Percentiles rank a stretch among this genome's conserved stretches.
These are phyloP conservation scores for Trichoderma atrobrunneum DNA, from an alignment of 2,329 filamentous ascomycete genomes.

Conservation along the genomic window DNA sequence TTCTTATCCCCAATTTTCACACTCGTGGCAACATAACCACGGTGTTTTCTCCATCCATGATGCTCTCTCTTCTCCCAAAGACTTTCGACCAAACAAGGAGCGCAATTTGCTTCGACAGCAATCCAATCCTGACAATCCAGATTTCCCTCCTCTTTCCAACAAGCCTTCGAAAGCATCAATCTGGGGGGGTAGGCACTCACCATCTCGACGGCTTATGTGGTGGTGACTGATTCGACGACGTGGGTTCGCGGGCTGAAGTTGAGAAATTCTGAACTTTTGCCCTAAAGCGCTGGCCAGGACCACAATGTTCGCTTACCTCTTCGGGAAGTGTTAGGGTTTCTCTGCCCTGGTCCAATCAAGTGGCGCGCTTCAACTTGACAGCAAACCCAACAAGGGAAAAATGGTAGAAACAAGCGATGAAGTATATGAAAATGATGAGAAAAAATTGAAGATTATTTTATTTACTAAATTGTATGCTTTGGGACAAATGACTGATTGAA, in stretches of 20 bases:
- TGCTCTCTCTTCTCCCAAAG: not conserved
- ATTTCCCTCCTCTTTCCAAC: slow-evolving; percentile 3
- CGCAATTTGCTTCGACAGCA: not conserved
- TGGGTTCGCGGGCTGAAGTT: slow-evolving; percentile 47
- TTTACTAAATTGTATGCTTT: not conserved
- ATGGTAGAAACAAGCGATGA: not conserved
- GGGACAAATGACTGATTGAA: not conserved
- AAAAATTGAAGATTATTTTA: not conserved
- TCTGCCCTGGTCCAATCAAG: slow-evolving; percentile 35
- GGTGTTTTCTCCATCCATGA: not conserved
- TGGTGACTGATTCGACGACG: slow-evolving; percentile 54
- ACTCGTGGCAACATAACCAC: not conserved
- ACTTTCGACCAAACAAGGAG: not conserved
- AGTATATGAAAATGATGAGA: not conserved
- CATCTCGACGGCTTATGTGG: slow-evolving; percentile 55
- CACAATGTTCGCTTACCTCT: slow-evolving; percentile 47
- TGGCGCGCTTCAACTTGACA: not conserved
- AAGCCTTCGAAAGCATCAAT: not conserved
- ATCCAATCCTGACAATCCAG: not conserved
- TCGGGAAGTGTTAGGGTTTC: slow-evolving; percentile 40
- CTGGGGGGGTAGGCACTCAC: slow-evolving; percentile 42
- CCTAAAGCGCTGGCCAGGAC: slow-evolving; percentile 36
- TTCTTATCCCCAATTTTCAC: not conserved
- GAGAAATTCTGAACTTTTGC: slow-evolving; percentile 49
- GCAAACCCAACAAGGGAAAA: not conserved